Evolutionary conservation across 192 early-diverging fungal genomes (phyloP), one percentile per base, ranked within the genome.

Genomic region (Irineochytrium annulatum): DNA sequence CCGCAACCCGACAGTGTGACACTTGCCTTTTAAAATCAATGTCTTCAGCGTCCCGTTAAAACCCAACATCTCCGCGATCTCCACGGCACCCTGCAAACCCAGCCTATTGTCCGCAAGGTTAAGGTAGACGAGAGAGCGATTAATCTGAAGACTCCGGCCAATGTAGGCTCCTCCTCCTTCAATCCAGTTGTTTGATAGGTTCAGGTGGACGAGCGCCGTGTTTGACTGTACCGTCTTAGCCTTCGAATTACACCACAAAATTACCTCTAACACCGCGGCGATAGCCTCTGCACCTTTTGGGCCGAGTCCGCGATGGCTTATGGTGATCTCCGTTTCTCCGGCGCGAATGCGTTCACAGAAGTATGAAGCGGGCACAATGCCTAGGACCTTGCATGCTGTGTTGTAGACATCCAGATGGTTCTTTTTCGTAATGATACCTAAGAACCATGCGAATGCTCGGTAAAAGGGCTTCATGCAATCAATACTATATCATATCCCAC

Each of bases 221-320:
- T 74, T 76, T n/a, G 44, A 41, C 58, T 75, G 53, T n/a, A 24
- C 43, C 0, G 0, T 24, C 11, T 22, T 59, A 52, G 45, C 16
- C 16, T 5, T 20, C 35, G 20, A 1, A 20, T 62, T 60, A 19
- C 14, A 11, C 27, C 33, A 49, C 44, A 44, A 0, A 0, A 62
- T 2, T 27, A 78, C 77, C 62, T 74, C 73, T 1, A 82, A 56
- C 1, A 82, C 80, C 19, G 71, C 17, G 6, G 71, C 74, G 0
- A 82, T 52, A 0, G 80, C 80, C 41, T 76, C 43, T 0, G 80
- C 80, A 17, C 80, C 73, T 39, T 67, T 67, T 2, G 64, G 59
- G 14, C 80, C 80, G 27, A 82, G 48, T 2, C 80, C 80, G 32
- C 72, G 71, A 54, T 82, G 73, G 24, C 60, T 67, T 52, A 82